Conservation (phyloP, 2,329 filamentous ascomycete species). For the Chaetomiaceae sp. region DNA sequence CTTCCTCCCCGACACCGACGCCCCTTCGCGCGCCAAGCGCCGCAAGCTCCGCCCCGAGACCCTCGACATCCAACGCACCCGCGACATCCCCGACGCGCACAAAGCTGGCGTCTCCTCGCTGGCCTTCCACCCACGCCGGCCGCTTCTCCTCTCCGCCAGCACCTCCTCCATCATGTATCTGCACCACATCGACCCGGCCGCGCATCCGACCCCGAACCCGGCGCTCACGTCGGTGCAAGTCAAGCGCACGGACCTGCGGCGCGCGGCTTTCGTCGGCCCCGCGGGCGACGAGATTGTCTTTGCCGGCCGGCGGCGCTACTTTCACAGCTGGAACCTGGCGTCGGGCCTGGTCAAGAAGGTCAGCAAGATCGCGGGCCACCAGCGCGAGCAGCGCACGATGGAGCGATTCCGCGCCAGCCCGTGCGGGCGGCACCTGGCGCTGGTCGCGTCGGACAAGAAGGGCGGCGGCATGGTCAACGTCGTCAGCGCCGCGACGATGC, state of each 20-base stretch:
- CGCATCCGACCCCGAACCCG: constrained; percentile 74
- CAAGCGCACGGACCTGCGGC: constrained; percentile 74
- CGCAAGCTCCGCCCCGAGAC: constrained; percentile 78
- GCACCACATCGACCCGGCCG: constrained; percentile 77
- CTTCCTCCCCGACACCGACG: constrained; percentile 50
- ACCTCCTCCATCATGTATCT: constrained; percentile 79
- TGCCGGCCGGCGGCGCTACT: constrained; percentile 80
- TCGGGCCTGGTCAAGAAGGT: constrained; percentile 80
- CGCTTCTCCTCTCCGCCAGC: constrained; percentile 84
- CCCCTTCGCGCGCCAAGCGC: constrained; percentile 41
- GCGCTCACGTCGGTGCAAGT: constrained; percentile 86
- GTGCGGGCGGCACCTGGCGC: constrained; percentile 76
- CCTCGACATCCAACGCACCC: constrained; percentile 81
- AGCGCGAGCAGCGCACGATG: constrained; percentile 82
- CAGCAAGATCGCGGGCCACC: constrained; percentile 65
- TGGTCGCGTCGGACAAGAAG: constrained; percentile 73
- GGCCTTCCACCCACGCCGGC: constrained; percentile 82
- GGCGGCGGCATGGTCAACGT: constrained; percentile 86
- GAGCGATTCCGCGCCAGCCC: constrained; percentile 85
- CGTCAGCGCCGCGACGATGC: constrained; percentile 69
- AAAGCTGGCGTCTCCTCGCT: constrained; percentile 75
- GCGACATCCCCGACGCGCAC: constrained; percentile 76
- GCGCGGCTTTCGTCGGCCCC: constrained; percentile 71
- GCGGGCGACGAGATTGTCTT: constrained; percentile 77
- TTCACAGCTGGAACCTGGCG: constrained; percentile 88